Conservation (phyloP, 371 early-diverging fungal species). For the Mortierella sp. region DNA sequence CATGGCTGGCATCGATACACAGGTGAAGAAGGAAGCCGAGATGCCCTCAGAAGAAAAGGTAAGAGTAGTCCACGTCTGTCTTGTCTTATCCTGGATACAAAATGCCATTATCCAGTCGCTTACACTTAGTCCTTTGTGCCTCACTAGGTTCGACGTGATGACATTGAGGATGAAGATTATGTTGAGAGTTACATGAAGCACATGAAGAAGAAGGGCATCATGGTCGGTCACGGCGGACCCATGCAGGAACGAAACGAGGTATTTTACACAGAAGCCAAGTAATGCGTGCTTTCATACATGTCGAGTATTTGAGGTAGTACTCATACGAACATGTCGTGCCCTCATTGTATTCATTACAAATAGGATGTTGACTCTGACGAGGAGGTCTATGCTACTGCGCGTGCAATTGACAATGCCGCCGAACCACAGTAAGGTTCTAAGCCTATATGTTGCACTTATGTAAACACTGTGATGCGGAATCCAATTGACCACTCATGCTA, state of each 20-base stretch:
- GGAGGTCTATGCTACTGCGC: constrained; percentile 88
- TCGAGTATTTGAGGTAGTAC: background rate
- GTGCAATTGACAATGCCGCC: constrained; percentile 73
- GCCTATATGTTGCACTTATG: background rate
- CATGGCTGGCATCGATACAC: constrained; percentile 84
- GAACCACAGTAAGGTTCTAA: constrained; percentile 40
- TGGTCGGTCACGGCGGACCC: constrained; percentile 67
- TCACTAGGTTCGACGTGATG: constrained; percentile 69
- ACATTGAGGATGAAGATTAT: constrained; percentile 85
- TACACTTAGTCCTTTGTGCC: background rate
- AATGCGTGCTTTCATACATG: background rate
- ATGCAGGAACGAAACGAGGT: constrained; percentile 67
- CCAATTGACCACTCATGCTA: background rate
- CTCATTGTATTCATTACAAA: background rate
- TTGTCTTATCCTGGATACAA: background rate
- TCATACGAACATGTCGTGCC: background rate
- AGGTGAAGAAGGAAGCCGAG: constrained; percentile 66
- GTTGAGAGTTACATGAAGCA: constrained; percentile 84
- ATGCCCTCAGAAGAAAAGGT: constrained; percentile 64
- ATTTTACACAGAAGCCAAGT: background rate
- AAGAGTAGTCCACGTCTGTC: background rate
- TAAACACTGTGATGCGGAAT: background rate
- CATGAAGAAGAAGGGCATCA: constrained; percentile 82
- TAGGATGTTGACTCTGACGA: constrained; percentile 87
- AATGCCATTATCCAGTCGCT: background rate